Evolutionary conservation across 768 basidiomycete genomes (phyloP).

Genomic region (Hysterangium stoloniferum): DNA sequence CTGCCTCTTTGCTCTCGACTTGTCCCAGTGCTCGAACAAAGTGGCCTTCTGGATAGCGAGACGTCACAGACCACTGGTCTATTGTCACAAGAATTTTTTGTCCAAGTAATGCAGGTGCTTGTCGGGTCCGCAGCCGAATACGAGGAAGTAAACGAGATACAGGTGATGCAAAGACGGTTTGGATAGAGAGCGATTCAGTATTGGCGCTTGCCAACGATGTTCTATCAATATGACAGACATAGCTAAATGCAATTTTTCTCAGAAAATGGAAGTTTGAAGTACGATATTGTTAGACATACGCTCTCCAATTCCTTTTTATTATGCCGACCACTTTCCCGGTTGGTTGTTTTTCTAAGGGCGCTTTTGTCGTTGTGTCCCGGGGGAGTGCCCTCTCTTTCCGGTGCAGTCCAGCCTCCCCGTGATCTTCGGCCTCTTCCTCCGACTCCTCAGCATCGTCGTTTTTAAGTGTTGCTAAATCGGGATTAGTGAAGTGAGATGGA

Average conservation of each 20-base stretch:
- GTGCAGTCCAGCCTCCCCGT: constrained; percentile 28
- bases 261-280: constrained; percentile 1
- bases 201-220: constrained; percentile 77
- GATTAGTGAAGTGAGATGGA: not conserved
- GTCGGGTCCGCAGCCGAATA: constrained; percentile 89
- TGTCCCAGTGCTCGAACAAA: constrained; percentile 89
- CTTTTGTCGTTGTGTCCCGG: constrained; percentile 21
- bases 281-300: constrained; percentile 43
- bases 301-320: constrained; percentile 92
- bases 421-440: constrained; percentile 41
- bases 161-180: constrained; percentile 92
- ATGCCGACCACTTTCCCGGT: constrained; percentile 90
- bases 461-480: constrained; percentile 61
- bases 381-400: constrained; percentile 34
- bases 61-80: constrained; percentile 83
- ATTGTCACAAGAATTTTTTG: constrained; percentile 97
- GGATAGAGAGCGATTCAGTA: constrained; percentile 71
- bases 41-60: constrained; percentile 93
- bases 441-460: constrained; percentile 84
- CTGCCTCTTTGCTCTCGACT: constrained; percentile 91
- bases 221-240: constrained; percentile 92
- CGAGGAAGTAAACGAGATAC: constrained; percentile 87
- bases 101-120: constrained; percentile 77
- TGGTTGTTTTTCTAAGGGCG: constrained; percentile 62
- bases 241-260: constrained; percentile 35